These are phyloP conservation scores for Gossypium raimondii DNA, from an alignment of 345 rosid species.

Conservation along the genomic window DNA sequence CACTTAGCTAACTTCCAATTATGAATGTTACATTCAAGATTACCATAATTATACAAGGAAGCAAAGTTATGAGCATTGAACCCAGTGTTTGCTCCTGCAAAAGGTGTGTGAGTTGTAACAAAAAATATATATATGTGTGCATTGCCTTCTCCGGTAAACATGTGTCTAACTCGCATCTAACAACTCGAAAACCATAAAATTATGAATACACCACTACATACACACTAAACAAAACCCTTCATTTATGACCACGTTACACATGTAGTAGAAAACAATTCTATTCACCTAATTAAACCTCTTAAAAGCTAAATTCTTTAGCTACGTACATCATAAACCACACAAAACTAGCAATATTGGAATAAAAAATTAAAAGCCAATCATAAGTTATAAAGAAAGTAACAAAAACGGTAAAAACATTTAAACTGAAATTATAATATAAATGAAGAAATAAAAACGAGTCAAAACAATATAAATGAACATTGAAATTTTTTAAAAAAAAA, in stretches of 20 bases:
- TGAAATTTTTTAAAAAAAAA: too few relatives aligned
- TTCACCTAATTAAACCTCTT: slow-evolving; percentile 4
- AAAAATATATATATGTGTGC: too few relatives aligned
- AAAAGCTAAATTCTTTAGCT: not conserved
- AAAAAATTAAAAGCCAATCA: slow-evolving; percentile 4
- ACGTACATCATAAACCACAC: slow-evolving; percentile 12
- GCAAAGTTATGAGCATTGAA: not conserved
- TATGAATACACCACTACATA: not conserved
- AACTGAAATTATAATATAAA: not conserved
- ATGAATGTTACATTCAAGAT: not conserved
- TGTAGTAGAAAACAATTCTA: not conserved
- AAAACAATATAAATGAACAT: not conserved
- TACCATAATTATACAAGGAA: not conserved
- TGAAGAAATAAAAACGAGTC: not conserved
- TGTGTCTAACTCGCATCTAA: not conserved
- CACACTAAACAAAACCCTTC: not conserved
- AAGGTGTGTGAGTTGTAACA: too few relatives aligned
- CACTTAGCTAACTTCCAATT: not conserved
- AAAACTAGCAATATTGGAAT: not conserved
- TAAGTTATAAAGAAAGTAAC: slow-evolving; percentile 10
- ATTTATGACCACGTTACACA: not conserved
- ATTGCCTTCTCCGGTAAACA: not conserved
- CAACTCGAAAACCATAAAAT: not conserved
- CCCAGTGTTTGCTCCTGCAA: too few relatives aligned
- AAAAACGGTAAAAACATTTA: slow-evolving; percentile 4